These are phyloP conservation scores for Pilatotrama ljubarskyi DNA, from an alignment of 768 basidiomycete genomes.

Conservation along the genomic window DNA sequence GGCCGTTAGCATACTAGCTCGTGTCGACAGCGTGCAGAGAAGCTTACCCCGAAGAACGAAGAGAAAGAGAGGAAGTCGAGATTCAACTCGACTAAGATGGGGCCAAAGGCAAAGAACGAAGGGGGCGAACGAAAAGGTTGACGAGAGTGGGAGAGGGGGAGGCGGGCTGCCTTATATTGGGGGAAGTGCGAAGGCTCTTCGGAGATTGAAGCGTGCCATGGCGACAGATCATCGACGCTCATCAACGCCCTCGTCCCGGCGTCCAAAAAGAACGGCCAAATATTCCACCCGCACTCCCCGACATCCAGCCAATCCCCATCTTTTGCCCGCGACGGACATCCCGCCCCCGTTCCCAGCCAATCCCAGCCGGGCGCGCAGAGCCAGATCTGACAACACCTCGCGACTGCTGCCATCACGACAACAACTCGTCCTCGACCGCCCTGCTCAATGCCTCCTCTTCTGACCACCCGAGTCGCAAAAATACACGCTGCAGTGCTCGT, in stretches of 20 bases:
- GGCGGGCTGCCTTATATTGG: conserved; percentile 18
- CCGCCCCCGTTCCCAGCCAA: neutral
- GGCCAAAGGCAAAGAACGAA: conserved; percentile 35
- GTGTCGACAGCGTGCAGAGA: neutral
- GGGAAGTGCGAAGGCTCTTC: neutral
- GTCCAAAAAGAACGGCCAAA: neutral
- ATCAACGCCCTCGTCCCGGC: conserved; percentile 8
- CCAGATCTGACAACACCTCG: conserved; percentile 10
- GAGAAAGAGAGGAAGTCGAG: conserved; percentile 52
- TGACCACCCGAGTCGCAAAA: neutral
- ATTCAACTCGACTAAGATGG: conserved; percentile 63
- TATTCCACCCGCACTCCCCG: neutral
- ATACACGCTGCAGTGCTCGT: neutral
- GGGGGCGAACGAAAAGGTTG: conserved; percentile 32
- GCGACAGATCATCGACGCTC: conserved; percentile 22
- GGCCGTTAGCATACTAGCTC: conserved; percentile 1
- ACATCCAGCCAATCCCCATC: neutral
- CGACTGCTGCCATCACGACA: conserved; percentile 25
- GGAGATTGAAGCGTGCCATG: conserved; percentile 22
- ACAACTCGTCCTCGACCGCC: neutral
- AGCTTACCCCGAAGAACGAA: conserved; percentile 37
- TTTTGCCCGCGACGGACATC: too few relatives aligned
- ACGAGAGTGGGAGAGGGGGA: conserved; percentile 19
- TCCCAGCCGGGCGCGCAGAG: neutral
- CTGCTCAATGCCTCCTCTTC: neutral